Base-by-base conservation (phyloP, 345 rosid species). In the Passiflora organensis region DNA sequence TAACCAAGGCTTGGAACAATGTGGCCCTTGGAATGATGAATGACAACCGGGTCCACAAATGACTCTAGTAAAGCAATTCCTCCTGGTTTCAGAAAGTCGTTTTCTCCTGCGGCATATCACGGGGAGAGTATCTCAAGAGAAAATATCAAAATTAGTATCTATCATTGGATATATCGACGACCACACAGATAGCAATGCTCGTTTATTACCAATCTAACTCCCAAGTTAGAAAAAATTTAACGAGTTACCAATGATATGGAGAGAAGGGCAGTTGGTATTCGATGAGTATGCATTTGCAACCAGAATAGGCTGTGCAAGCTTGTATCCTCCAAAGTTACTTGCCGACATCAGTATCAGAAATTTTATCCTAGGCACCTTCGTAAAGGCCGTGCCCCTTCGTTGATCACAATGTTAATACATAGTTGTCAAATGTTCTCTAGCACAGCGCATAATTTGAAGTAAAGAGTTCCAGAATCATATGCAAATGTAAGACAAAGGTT, bases 171-270 rank as follows among this genome's bases (percentile, higher is more conserved):
- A n/a, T n/a, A n/a, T n/a, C n/a, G n/a, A n/a, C n/a, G n/a, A n/a
- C n/a, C n/a, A 9, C 48, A 25, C 6, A 24, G 19, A 42, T 10
- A 24, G 13, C n/a, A n/a, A n/a, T n/a, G n/a, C n/a, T n/a, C n/a
- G n/a, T n/a, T n/a, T n/a, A n/a, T n/a, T n/a, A n/a, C n/a, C n/a
- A n/a, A n/a, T n/a, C n/a, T n/a, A n/a, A n/a, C n/a, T n/a, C n/a
- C n/a, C n/a, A n/a, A n/a, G n/a, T n/a, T n/a, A n/a, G n/a, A n/a
- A n/a, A n/a, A n/a, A n/a, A n/a, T n/a, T n/a, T n/a, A n/a, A n/a
- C n/a, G n/a, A 34, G 16, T 46, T 65, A 84, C 87, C 87, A 49
- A 84, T 75, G 54, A 84, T 54, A 53, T 84, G 91, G 24, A 84
- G 73, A 51, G 87, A 82, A 1, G 80, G 82, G 62, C 82, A 82